Evolutionary conservation across 2,329 filamentous ascomycete species (phyloP), one percentile per base, ranked within the genome.

Genomic region (Alternaria ventricosa): DNA sequence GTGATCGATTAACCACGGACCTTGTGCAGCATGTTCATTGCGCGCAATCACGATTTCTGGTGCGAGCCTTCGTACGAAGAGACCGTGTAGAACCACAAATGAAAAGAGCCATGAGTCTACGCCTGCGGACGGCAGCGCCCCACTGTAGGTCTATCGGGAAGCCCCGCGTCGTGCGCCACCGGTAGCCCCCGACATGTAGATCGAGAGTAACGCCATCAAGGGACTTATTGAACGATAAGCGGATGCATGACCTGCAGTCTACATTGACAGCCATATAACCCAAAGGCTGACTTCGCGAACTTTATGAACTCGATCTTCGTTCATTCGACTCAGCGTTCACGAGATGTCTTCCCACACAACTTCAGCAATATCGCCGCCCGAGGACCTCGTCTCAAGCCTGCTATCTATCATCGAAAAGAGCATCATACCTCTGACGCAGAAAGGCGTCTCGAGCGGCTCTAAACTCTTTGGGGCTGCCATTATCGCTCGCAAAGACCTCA

Each of bases 391-490:
- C 9, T 59, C 59, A 5, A 36, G 44, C 15, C 56, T 72, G 18
- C 58, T 72, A 3, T 28, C 55, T 15, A 66, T 49, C 3, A 65
- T 71, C 33, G 85, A 87, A 70, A 46, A 79, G 3, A 70, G 78
- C 43, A 84, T 88, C 49, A 80, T 88, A 41, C 86, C 86, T 0
- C 79, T 88, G 22, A 88, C 87, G 1, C 75, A 74, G 0, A 66
- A 75, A 9, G 85, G 85, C 36, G 85, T 88, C 46, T 77, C 82
- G 0, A 83, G 83, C 0, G 86, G 87, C 55, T 84, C 81, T 75
- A 88, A 88, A 68, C 77, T 88, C 36, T 88, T 88, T 67, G 86
- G 86, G 13, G 86, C 86, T 4, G 85, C 86, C 10, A 85, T 88
- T 63, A 79, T 88, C 5, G 78, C 80, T 8, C 81, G 82, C 1